These are phyloP conservation scores for Penicillium expansum DNA, from an alignment of 2,329 filamentous ascomycete species.

Conservation along the genomic window DNA sequence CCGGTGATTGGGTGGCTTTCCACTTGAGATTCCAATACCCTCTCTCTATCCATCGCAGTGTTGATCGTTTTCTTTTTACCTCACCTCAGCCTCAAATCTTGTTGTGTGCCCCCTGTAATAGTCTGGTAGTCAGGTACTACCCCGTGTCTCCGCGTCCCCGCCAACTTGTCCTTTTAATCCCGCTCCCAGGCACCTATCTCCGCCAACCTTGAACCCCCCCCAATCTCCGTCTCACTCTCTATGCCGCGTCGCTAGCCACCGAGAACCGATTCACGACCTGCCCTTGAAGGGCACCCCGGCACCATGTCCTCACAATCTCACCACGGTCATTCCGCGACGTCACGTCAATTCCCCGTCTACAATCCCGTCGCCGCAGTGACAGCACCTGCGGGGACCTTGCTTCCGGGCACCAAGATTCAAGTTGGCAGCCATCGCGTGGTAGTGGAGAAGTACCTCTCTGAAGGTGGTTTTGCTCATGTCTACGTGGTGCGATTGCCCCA, in stretches of 20 bases:
- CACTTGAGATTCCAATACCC: constrained; percentile 18
- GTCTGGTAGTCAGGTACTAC: constrained; percentile 25
- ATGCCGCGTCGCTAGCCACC: constrained; percentile 24
- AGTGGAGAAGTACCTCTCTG: constrained; percentile 95
- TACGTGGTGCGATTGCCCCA: constrained; percentile 88
- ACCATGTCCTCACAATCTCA: constrained; percentile 36
- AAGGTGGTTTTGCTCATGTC: constrained; percentile 97
- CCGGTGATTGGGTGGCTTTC: constrained; percentile 25
- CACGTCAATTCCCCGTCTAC: constrained; percentile 32
- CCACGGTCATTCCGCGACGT: constrained; percentile 30
- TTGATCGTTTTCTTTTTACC: constrained; percentile 10
- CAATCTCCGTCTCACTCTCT: constrained; percentile 16
- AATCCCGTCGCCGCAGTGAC: constrained; percentile 36
- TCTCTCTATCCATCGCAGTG: constrained; percentile 6
- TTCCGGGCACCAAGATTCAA: constrained; percentile 92
- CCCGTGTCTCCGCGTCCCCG: constrained; percentile 17
- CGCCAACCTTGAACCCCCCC: constrained; percentile 9
- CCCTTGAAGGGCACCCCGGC: constrained; percentile 29
- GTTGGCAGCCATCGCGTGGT: constrained; percentile 88
- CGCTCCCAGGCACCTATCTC: constrained; percentile 4
- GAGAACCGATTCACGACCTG: constrained; percentile 14
- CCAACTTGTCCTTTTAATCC: constrained; percentile 17
- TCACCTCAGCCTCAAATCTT: constrained; percentile 3
- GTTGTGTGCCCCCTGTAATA: constrained; percentile 10
- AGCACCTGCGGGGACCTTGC: constrained; percentile 76